These are phyloP conservation scores for Ustilago loliicola DNA, from an alignment of 1,284 basidiomycete species.

Conservation along the genomic window DNA sequence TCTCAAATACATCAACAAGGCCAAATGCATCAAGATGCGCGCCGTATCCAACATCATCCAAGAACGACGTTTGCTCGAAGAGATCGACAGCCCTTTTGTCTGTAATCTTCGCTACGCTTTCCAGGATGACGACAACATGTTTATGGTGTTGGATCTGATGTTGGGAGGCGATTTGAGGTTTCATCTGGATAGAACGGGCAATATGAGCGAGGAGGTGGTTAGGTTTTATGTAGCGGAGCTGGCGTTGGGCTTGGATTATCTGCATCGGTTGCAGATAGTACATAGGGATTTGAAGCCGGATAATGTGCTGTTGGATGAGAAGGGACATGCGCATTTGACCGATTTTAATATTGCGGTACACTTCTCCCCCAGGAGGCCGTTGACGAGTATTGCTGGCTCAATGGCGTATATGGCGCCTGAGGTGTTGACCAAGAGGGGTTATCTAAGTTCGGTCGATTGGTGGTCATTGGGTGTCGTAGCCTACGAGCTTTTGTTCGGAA, in stretches of 20 bases:
- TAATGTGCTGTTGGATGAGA: conserved; percentile 91
- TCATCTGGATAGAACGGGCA: conserved; percentile 85
- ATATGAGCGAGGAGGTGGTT: conserved; percentile 84
- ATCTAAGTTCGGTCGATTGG: conserved; percentile 63
- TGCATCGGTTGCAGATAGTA: conserved; percentile 91
- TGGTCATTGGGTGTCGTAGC: conserved; percentile 64
- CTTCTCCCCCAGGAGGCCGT: conserved; percentile 85
- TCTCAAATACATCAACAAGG: conserved; percentile 98
- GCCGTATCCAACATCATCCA: conserved; percentile 97
- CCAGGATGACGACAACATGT: conserved; percentile 97
- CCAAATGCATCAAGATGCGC: conserved; percentile 96
- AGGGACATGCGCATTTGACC: conserved; percentile 94
- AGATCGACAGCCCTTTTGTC: conserved; percentile 95
- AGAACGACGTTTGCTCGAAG: conserved; percentile 72
- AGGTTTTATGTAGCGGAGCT: conserved; percentile 92
- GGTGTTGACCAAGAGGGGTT: conserved; percentile 65
- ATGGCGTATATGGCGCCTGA: conserved; percentile 91
- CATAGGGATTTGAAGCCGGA: conserved; percentile 89
- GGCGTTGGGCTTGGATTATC: conserved; percentile 84
- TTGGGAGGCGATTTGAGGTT: conserved; percentile 93
- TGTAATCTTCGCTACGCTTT: conserved; percentile 96
- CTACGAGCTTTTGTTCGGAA: conserved; percentile 64
- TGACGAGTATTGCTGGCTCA: conserved; percentile 85
- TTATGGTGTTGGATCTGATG: conserved; percentile 97
- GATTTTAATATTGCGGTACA: conserved; percentile 99